A percentile compares a stretch with the other conserved stretches of the same genome.
Conservation (phyloP, 2,329 filamentous ascomycete genomes). For the Fusarium sp. region DNA sequence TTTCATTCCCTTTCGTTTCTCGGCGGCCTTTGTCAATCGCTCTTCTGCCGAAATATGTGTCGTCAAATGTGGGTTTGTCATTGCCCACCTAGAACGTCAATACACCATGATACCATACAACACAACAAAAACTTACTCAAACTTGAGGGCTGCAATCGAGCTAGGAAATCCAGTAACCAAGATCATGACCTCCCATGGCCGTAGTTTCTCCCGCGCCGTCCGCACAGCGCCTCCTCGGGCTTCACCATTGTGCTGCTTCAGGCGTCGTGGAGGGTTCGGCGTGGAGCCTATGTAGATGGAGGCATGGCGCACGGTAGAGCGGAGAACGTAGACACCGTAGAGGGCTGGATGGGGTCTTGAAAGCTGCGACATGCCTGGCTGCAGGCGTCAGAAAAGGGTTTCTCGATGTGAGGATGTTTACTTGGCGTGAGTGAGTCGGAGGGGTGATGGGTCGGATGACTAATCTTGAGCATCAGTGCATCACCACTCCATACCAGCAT, state of each 20-base stretch:
- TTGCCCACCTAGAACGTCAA: conserved; percentile 77
- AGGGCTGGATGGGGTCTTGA: conserved; percentile 81
- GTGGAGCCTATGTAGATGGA: conserved; percentile 92
- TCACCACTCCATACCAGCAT: background rate
- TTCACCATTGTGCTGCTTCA: conserved; percentile 92
- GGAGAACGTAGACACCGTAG: conserved; percentile 93
- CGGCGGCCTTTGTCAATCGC: conserved; percentile 66
- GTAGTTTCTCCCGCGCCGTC: conserved; percentile 74
- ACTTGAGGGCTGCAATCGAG: conserved; percentile 88
- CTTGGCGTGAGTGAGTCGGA: conserved; percentile 35
- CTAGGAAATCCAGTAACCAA: conserved; percentile 91
- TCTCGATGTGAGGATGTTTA: conserved; percentile 25
- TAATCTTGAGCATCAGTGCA: conserved; percentile 27
- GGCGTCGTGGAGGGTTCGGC: conserved; percentile 84
- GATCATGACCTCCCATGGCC: conserved; percentile 92
- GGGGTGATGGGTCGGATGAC: conserved; percentile 39
- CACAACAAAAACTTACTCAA: conserved; percentile 75
- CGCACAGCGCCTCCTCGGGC: conserved; percentile 83
- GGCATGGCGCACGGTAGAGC: conserved; percentile 79
- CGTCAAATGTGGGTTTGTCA: conserved; percentile 86
- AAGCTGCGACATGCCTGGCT: conserved; percentile 54
- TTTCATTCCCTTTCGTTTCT: conserved; percentile 61
- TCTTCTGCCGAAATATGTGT: conserved; percentile 78
- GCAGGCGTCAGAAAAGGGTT: background rate
- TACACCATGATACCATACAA: background rate